phyloP scores from a whole-genome alignment of 192 early-diverging fungal species.

The Radiomyces spectabilis region DNA sequence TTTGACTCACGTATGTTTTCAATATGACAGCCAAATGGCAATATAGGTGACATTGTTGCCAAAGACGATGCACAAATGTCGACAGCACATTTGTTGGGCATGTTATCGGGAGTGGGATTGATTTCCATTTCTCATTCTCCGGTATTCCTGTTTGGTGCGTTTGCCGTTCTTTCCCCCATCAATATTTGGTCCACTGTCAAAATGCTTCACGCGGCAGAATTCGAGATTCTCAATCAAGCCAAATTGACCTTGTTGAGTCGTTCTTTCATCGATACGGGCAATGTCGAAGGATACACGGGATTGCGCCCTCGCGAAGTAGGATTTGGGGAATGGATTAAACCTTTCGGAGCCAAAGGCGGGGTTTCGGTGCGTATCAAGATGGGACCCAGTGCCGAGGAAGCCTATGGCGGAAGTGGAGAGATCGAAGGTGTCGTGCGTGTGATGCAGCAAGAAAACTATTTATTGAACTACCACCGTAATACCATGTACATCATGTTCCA shows the following conservation, averaged over 20 bases:
- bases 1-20: background rate
- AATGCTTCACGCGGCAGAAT: conserved; percentile 49
- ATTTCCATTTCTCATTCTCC: conserved; percentile 49
- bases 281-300: conserved; percentile 34
- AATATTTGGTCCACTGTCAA: conserved; percentile 46
- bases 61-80: conserved; percentile 70
- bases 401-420: conserved; percentile 32
- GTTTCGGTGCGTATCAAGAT: conserved; percentile 34
- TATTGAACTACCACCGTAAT: conserved; percentile 38
- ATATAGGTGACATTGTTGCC: conserved; percentile 65
- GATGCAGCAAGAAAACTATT: conserved; percentile 49
- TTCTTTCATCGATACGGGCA: conserved; percentile 38
- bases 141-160: conserved; percentile 43
- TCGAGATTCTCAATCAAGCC: conserved; percentile 61
- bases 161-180: conserved; percentile 44
- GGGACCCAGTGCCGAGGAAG: conserved; percentile 35
- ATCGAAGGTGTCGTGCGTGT: conserved; percentile 30
- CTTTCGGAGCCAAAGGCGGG: conserved; percentile 13
- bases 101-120: conserved; percentile 48
- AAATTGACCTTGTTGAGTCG: conserved; percentile 44
- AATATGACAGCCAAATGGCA: conserved; percentile 41
- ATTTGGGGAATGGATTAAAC: conserved; percentile 58
- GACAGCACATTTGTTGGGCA: conserved; percentile 54
- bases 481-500: conserved; percentile 40
- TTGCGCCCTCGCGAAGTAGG: conserved; percentile 34